phyloP scores from a whole-genome alignment of 306 rosid genomes.

The Vicia sativa region DNA sequence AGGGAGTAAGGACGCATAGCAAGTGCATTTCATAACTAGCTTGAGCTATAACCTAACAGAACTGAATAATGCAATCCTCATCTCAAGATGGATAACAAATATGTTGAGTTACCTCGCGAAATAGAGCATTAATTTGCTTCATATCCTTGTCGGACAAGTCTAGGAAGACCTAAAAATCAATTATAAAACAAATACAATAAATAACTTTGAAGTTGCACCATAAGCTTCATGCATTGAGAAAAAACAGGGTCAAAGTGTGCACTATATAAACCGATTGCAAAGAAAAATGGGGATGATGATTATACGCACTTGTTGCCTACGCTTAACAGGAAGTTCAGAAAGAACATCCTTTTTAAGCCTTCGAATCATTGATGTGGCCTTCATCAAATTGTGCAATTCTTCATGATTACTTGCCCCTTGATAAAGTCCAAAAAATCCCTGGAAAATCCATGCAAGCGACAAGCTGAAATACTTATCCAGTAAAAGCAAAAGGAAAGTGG shows the following conservation, averaged over 20 bases:
- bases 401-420: constrained; percentile 99
- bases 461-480: constrained; percentile 20
- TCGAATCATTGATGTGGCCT: constrained; percentile 90
- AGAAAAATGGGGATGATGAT: constrained; percentile 28
- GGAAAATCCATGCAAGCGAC: constrained; percentile 35
- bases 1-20: constrained; percentile 19
- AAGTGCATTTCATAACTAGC: constrained; percentile 31
- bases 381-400: constrained; percentile 93
- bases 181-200: constrained; percentile 28
- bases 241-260: constrained; percentile 16
- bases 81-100: constrained; percentile 26
- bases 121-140: constrained; percentile 76
- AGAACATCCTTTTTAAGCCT: constrained; percentile 96
- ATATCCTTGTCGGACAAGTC: constrained; percentile 91
- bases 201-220: constrained; percentile 11
- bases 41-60: constrained; percentile 24
- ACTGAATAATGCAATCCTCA: constrained; percentile 22
- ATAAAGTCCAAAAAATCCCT: constrained; percentile 85
- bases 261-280: constrained; percentile 24
- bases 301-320: constrained; percentile 83
- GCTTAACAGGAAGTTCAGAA: constrained; percentile 87
- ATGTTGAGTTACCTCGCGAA: constrained; percentile 70
- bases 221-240: background rate
- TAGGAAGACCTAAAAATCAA: constrained; percentile 72
- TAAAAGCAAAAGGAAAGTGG: constrained; percentile 31